Percentiles rank a stretch among this genome's conserved stretches.
Conservation (phyloP, 768 basidiomycete species). For the Gymnopilus dilepis region DNA sequence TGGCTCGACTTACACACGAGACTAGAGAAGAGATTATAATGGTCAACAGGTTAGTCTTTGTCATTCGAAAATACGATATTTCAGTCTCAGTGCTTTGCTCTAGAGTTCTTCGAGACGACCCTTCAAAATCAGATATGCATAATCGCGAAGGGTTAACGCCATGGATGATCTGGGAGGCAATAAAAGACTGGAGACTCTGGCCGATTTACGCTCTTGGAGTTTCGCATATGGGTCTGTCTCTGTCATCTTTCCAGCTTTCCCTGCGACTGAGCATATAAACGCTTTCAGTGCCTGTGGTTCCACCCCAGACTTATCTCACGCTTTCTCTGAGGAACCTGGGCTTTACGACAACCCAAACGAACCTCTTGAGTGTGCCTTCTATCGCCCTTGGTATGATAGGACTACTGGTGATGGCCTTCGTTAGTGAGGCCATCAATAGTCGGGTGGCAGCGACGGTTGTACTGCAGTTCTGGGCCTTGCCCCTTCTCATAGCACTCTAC, state of each 20-base stretch:
- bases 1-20: background rate
- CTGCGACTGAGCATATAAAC: background rate
- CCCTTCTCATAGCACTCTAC: conserved; percentile 61
- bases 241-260: background rate
- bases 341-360: conserved; percentile 66
- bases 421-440: conserved; percentile 62
- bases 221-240: conserved; percentile 52
- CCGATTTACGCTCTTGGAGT: conserved; percentile 65
- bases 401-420: conserved; percentile 51
- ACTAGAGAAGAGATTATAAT: conserved; percentile 65
- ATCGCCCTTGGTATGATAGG: conserved; percentile 56
- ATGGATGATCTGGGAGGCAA: conserved; percentile 52
- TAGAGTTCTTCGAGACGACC: conserved; percentile 66
- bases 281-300: conserved; percentile 57
- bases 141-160: conserved; percentile 66
- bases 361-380: conserved; percentile 66
- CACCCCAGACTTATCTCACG: conserved; percentile 68
- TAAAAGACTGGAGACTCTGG: conserved; percentile 69
- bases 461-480: conserved; percentile 66
- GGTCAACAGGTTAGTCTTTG: conserved; percentile 50
- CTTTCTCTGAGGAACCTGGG: conserved; percentile 65
- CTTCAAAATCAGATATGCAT: conserved; percentile 71
- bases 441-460: conserved; percentile 57
- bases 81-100: background rate
- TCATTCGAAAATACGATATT: background rate